These are phyloP conservation scores for Cyberlindnera subsufficiens DNA, from an alignment of 805 yeast genomes.

Conservation along the genomic window DNA sequence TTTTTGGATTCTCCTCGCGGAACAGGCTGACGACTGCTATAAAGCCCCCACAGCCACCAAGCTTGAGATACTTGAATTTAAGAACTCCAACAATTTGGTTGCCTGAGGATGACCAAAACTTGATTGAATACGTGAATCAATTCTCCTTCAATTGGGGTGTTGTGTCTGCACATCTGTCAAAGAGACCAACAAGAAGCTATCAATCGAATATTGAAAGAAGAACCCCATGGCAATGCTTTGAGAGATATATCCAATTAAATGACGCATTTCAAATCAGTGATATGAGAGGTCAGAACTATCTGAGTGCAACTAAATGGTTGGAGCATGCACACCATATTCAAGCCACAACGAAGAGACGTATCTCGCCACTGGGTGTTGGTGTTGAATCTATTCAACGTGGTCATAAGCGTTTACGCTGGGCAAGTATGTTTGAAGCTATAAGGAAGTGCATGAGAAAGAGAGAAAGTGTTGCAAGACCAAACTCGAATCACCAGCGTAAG, in stretches of 20 bases:
- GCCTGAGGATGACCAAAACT: slow-evolving; percentile 82
- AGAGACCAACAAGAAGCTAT: slow-evolving; percentile 61
- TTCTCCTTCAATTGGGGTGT: slow-evolving; percentile 91
- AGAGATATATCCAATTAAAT: slow-evolving; percentile 86
- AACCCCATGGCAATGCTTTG: slow-evolving; percentile 99
- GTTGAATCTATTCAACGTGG: slow-evolving; percentile 91
- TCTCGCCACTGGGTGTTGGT: slow-evolving; percentile 91
- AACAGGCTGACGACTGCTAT: slow-evolving; percentile 53
- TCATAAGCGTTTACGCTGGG: slow-evolving; percentile 88
- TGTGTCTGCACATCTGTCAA: slow-evolving; percentile 73
- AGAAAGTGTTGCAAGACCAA: slow-evolving; percentile 66
- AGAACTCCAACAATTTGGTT: slow-evolving; percentile 95
- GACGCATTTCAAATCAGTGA: slow-evolving; percentile 84
- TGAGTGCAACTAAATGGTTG: slow-evolving; percentile 83
- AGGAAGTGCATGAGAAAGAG: slow-evolving; percentile 85
- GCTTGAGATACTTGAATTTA: slow-evolving; percentile 68
- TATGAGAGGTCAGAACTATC: slow-evolving; percentile 81
- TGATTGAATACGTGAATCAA: slow-evolving; percentile 77
- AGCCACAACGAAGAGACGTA: slow-evolving; percentile 79
- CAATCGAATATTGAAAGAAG: slow-evolving; percentile 88
- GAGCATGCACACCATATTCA: slow-evolving; percentile 89
- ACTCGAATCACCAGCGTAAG: slow-evolving; percentile 37
- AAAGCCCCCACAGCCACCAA: slow-evolving; percentile 91
- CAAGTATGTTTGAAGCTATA: slow-evolving; percentile 94
- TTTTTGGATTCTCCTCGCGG: slow-evolving; percentile 37